Conservation (phyloP, 176 grass and related monocot species). For the Calamus simplicifolius region DNA sequence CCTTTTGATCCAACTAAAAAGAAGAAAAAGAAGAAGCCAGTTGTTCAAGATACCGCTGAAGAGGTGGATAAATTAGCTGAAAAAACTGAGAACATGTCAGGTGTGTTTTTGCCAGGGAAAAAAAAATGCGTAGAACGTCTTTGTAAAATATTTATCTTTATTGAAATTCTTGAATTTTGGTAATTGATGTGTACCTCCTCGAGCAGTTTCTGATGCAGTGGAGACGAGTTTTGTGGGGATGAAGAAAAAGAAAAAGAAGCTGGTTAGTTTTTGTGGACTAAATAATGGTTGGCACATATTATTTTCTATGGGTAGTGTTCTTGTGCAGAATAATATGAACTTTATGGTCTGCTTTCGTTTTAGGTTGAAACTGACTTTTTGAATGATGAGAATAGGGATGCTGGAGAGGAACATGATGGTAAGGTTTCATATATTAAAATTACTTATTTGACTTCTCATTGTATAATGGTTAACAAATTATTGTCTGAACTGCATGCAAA, state of each 20-base stretch:
- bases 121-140: not conserved
- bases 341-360: slow-evolving; percentile 18
- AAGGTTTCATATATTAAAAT: not conserved
- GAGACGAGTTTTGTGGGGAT: slow-evolving; percentile 55
- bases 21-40: slow-evolving; percentile 99
- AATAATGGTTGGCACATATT: too few species aligned
- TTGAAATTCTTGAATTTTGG: not conserved
- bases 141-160: too few species aligned
- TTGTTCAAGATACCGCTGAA: slow-evolving; percentile 71
- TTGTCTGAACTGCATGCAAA: too few species aligned
- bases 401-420: slow-evolving; percentile 36
- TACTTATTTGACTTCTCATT: too few species aligned
- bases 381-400: slow-evolving; percentile 29
- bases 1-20: slow-evolving; percentile 94
- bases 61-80: slow-evolving; percentile 69
- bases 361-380: slow-evolving; percentile 48
- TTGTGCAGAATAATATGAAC: not conserved
- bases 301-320: not conserved
- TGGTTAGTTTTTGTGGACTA: slow-evolving; percentile 9
- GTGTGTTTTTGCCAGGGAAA: not conserved
- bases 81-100: slow-evolving; percentile 48
- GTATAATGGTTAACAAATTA: too few species aligned
- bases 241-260: slow-evolving; percentile 98
- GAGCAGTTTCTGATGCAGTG: slow-evolving; percentile 37
- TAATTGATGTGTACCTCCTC: not conserved